Evolutionary conservation across 2,329 filamentous ascomycete genomes (phyloP), one percentile per base, ranked within the genome.

Genomic region (Phyllosticta citriasiana): DNA sequence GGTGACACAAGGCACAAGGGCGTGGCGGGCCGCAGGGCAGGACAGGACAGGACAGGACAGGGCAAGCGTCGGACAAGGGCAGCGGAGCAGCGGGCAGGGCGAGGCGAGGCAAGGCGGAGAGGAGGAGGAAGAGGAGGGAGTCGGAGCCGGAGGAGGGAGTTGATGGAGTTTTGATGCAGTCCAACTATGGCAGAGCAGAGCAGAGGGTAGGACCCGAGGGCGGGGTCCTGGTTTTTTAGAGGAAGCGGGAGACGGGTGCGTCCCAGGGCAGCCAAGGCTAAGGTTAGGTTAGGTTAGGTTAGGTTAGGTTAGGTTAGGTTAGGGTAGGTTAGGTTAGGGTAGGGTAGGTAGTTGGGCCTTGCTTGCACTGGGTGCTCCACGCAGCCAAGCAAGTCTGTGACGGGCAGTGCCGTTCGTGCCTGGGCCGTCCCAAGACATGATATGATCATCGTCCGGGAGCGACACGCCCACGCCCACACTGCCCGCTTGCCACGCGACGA

Each of bases 241-340:
- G 59, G 33, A 54, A 40, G 59, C 59, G 35, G 55, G 33, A 40
- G 52, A 56, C 53, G 59, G 53, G 59, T 57, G 59, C 56, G 59
- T 61, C 53, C 55, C 55, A 57, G 54, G 33, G 33, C 33, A 40
- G 33, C 10, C 10, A 14, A 40, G 33, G 27, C 27, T 22, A 22
- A 22, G 19, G 19, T 22, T 22, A 22, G 19, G 19, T 22, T 22
- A 22, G 19, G 19, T 22, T 22, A 22, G 19, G 19, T 22, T 22
- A 22, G 19, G 19, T 22, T 22, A 22, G 19, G 19, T 22, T 22
- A 22, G 19, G 10, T 6, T 33, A 10, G 30, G 10, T 6, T 22
- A 22, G 19, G 19, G 1, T 22, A 22, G 19, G 19, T 22, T 22
- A 22, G 19, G 19, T 22, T 22, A 22, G 19, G 19, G 1, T 22